Evolutionary conservation across 306 rosid genomes (phyloP), one percentile per base, ranked within the genome.

Genomic region (Glycyrrhiza uralensis): DNA sequence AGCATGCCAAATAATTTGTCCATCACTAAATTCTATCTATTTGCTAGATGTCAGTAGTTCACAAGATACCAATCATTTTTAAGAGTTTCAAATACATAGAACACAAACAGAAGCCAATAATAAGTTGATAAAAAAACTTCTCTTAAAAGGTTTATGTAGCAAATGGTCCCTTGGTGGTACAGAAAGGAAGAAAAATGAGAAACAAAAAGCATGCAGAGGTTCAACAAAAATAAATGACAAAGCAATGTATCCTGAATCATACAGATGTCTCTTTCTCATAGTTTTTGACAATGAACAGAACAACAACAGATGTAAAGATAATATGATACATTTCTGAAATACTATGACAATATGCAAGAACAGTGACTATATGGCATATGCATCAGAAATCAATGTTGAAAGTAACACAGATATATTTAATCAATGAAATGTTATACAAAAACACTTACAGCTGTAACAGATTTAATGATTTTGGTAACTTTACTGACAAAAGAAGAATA

Each of bases 371-470:
- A 42, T 30, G 54, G n/a, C n/a, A n/a, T n/a, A n/a, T n/a, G n/a
- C n/a, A n/a, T n/a, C n/a, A n/a, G 39, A 67, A 38, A 51, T 54
- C 7, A 9, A 67, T 38, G 51, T 49, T 30, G 20, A n/a, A 20
- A 50, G 22, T 10, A 76, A 62, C 18, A 60, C 76, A 70, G 35
- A 20, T 71, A 64, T n/a, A n/a, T n/a, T n/a, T 52, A 7, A 32
- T 45, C 2, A 24, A 52, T 11, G 15, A 52, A 51, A 65, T 54
- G 62, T 44, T 47, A 3, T 26, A 51, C 55, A 56, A 58, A 61
- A 57, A 65, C 68, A 88, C 97, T 87, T 87, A 89, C 97, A 68
- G 87, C 91, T 83, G 95, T 67, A 77, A 94, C 87, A 5, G 97
- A 88, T 79, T 94, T 91, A 52, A 94, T 81, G 50, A 92, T 88